Base-by-base conservation (phyloP, 1,284 basidiomycete species). In the Cryptococcus sp. region DNA sequence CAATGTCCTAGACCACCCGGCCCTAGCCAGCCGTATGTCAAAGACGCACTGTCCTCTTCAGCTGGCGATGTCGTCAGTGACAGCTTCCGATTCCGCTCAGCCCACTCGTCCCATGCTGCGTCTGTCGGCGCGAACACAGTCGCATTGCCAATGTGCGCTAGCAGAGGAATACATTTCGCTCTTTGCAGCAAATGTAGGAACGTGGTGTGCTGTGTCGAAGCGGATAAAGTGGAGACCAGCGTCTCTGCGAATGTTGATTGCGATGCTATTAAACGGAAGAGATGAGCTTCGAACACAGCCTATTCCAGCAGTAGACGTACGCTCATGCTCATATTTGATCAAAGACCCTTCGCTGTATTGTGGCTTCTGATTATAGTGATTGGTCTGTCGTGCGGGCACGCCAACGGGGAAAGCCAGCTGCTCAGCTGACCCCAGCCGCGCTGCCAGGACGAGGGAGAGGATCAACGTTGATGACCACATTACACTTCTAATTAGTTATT, bases 61-160 rank as follows among this genome's bases (percentile, higher is more conserved):
- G 22, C 17, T 15, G 17, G 20, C 6, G 47, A 20, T 15, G 19
- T 7, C 15, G 35, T 19, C 15, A 23, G 25, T 3, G 40, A 46
- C 13, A 39, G 22, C 1, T 70, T 68, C 16, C 51, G 50, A 61
- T 75, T 65, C 40, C 55, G 52, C 3, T 71, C 65, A 0, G 70
- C 71, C 77, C 77, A 78, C 76, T 60, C 61, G 35, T 62, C 81
- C 71, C 95, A 88, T 15, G 94, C 94, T 60, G 90, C 86, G 78
- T 99, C 93, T 17, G 91, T 97, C 0, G 96, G 96, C 0, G 96
- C 96, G 69, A 97, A 96, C 52, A 99, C 77, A 16, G 95, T 96
- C 70, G 85, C 84, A 41, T 83, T 86, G 54, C 89, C 86, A 58
- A 99, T 85, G 63, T 83, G 85, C 74, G 95, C 96, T 64, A 99